Percentiles rank a stretch among this genome's conserved stretches.
These are phyloP conservation scores for Sporisorium iseilematis-ciliati DNA, from an alignment of 1,284 basidiomycete species.

Conservation along the genomic window DNA sequence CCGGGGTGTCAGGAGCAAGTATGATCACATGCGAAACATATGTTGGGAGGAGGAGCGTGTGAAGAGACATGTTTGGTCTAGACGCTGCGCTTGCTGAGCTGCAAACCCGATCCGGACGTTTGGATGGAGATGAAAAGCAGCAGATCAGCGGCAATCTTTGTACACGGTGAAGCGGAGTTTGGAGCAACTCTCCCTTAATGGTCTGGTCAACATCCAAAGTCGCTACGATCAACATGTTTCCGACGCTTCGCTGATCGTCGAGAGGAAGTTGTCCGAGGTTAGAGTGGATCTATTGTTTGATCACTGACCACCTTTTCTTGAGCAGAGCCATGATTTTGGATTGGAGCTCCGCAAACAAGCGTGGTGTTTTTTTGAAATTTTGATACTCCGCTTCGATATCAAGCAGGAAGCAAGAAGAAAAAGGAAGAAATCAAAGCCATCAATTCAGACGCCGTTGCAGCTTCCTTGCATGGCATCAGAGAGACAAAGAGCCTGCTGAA, in stretches of 20 bases:
- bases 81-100: neutral
- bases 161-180: conserved; percentile 8
- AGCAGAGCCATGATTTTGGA: neutral
- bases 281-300: neutral
- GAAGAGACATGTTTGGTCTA: neutral
- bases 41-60: neutral
- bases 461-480: neutral
- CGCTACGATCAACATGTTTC: too few species aligned
- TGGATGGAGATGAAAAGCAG: too few species aligned
- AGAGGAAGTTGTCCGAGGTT: neutral
- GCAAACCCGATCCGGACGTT: too few species aligned
- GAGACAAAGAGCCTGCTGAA: neutral
- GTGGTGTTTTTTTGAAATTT: neutral
- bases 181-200: neutral
- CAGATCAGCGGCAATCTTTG: too few species aligned
- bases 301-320: neutral
- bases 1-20: neutral
- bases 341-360: too few species aligned
- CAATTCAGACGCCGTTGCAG: conserved; percentile 1
- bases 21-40: conserved; percentile 1
- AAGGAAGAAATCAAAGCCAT: neutral
- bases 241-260: neutral
- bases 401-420: neutral
- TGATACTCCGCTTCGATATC: neutral
- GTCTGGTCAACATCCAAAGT: conserved; percentile 2